phyloP scores from a whole-genome alignment of 2,329 filamentous ascomycete species.

The Aspergillus pseudoglaucus region DNA sequence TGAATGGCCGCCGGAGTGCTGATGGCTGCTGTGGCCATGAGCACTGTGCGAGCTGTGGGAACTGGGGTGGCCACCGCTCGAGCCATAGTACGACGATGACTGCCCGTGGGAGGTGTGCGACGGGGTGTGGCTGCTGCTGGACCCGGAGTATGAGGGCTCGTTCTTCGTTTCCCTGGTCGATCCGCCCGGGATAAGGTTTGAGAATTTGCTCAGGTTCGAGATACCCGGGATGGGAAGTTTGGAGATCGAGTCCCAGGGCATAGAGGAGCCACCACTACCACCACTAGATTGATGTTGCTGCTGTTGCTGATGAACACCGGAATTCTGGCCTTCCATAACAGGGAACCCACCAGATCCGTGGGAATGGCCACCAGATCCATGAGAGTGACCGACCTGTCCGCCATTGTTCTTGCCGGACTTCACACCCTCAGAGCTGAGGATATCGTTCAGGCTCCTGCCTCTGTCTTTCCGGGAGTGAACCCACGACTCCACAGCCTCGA shows the following conservation, averaged over 20 bases:
- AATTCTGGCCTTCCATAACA: slow-evolving; percentile 17
- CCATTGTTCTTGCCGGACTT: slow-evolving; percentile 65
- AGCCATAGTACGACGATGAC: background rate
- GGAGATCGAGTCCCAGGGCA: slow-evolving; percentile 26
- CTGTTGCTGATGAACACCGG: slow-evolving; percentile 17
- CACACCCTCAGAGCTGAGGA: slow-evolving; percentile 81
- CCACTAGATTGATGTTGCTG: slow-evolving; percentile 17
- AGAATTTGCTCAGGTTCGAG: slow-evolving; percentile 31
- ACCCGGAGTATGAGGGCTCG: background rate
- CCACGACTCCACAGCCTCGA: slow-evolving; percentile 76
- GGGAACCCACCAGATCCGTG: slow-evolving; percentile 24
- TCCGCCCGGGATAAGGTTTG: slow-evolving; percentile 23
- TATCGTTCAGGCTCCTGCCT: slow-evolving; percentile 59
- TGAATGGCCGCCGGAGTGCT: background rate
- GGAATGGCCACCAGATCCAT: slow-evolving; percentile 26
- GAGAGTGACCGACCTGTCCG: slow-evolving; percentile 25
- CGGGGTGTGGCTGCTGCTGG: background rate
- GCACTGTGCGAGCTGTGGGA: background rate
- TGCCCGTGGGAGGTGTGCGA: background rate
- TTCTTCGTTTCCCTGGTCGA: background rate
- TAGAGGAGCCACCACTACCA: slow-evolving; percentile 14
- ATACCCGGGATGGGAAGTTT: slow-evolving; percentile 32
- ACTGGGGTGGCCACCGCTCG: background rate
- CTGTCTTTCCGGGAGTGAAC: slow-evolving; percentile 62
- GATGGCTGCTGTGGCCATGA: background rate